These are phyloP conservation scores for Cryptococcus sp. DNA, from an alignment of 1,284 basidiomycete species.

Conservation along the genomic window DNA sequence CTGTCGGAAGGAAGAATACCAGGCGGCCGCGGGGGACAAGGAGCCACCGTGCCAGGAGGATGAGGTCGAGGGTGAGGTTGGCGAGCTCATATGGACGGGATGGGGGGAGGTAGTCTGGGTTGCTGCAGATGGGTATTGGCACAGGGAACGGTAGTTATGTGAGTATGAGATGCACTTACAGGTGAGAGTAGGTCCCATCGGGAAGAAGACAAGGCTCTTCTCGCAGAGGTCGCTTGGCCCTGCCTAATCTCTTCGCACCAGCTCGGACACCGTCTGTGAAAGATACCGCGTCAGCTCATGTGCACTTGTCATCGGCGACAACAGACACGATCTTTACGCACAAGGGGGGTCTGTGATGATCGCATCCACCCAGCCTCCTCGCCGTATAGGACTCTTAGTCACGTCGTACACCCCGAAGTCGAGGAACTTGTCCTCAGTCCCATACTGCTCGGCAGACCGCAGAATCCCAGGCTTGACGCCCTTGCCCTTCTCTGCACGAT, in stretches of 20 bases:
- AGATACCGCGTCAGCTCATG: background rate
- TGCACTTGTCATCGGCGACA: background rate
- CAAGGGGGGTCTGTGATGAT: conserved; percentile 93
- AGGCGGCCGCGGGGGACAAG: conserved; percentile 82
- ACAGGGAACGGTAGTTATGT: background rate
- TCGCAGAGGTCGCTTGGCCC: conserved; percentile 49
- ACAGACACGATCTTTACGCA: conserved; percentile 49
- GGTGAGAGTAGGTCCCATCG: conserved; percentile 47
- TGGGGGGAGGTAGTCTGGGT: conserved; percentile 74
- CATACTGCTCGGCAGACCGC: conserved; percentile 81
- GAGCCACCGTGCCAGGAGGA: conserved; percentile 76
- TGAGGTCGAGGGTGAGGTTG: conserved; percentile 73
- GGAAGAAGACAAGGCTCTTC: conserved; percentile 43
- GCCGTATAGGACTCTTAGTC: conserved; percentile 82
- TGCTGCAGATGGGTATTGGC: conserved; percentile 47
- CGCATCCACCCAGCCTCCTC: conserved; percentile 85
- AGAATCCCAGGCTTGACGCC: conserved; percentile 62
- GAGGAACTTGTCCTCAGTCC: conserved; percentile 67
- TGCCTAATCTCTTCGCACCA: conserved; percentile 89
- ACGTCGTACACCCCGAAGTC: conserved; percentile 89
- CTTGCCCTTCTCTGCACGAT: conserved; percentile 50
- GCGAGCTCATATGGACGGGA: conserved; percentile 92
- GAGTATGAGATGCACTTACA: conserved; percentile 31
- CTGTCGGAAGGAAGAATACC: conserved; percentile 92
- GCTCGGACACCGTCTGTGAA: conserved; percentile 84